Conservation (phyloP, 1,139 yeast genomes). For the Geotrichum klebahnii region DNA sequence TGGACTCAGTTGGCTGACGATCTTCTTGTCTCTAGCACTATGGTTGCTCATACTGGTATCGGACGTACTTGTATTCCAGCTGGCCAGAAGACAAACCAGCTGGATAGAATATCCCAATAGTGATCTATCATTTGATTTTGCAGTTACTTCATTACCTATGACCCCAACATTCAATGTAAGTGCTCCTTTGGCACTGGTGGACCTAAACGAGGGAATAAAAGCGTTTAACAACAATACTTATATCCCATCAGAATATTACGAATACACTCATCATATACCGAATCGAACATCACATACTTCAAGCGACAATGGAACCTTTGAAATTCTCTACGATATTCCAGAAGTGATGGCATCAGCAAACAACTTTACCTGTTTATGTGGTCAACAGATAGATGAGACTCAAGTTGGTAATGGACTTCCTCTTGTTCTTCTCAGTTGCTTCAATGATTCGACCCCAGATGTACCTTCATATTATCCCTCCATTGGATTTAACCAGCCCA, state of each 20-base stretch:
- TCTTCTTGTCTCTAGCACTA: neutral
- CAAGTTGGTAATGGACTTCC: too few relatives aligned
- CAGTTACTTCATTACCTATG: neutral
- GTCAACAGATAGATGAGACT: too few relatives aligned
- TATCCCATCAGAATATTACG: slow-evolving; percentile 6
- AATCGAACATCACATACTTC: too few relatives aligned
- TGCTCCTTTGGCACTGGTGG: slow-evolving; percentile 7
- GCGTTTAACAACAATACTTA: slow-evolving; percentile 5
- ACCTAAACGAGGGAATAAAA: neutral
- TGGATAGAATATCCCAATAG: neutral
- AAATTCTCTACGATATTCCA: too few relatives aligned
- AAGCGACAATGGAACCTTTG: too few relatives aligned
- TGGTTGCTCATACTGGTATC: neutral
- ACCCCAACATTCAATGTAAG: slow-evolving; percentile 2
- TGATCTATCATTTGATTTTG: neutral
- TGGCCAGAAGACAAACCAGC: neutral
- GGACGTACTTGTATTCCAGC: slow-evolving; percentile 9
- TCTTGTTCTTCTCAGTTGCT: too few relatives aligned
- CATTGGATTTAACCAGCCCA: neutral
- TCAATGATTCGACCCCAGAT: too few relatives aligned
- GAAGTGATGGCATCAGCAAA: too few relatives aligned
- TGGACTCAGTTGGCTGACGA: slow-evolving; percentile 1
- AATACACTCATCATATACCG: too few relatives aligned
- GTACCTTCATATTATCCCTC: too few relatives aligned
- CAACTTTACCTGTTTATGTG: too few relatives aligned